phyloP scores from a whole-genome alignment of 2,329 filamentous ascomycete species.

The Arachnopeziza araneosa region DNA sequence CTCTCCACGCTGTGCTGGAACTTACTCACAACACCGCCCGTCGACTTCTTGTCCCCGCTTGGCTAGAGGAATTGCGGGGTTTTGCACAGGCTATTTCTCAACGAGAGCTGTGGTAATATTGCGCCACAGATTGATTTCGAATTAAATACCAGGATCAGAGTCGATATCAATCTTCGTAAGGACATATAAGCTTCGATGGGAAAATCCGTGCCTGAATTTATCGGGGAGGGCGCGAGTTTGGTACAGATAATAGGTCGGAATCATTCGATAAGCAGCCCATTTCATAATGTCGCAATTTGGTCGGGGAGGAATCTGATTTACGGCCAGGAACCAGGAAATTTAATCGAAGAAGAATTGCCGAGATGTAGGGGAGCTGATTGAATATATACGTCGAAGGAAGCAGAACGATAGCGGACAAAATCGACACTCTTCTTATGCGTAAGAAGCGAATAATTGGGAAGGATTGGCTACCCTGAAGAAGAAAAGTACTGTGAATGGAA shows the following conservation, averaged over 20 bases:
- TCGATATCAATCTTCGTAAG: not conserved
- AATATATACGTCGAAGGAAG: not conserved
- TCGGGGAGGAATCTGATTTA: not conserved
- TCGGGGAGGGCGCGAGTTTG: too few species aligned
- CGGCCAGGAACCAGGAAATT: not conserved
- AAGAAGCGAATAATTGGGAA: too few species aligned
- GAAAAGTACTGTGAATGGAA: too few species aligned
- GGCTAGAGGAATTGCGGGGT: not conserved
- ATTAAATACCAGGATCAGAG: not conserved
- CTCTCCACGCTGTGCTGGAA: not conserved
- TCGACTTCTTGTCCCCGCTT: not conserved
- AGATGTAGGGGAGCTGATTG: not conserved
- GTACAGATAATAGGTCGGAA: too few species aligned
- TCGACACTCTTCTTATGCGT: too few species aligned
- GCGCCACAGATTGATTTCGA: not conserved
- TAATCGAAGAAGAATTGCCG: not conserved
- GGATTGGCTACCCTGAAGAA: too few species aligned
- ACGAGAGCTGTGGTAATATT: not conserved
- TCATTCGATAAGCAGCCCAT: too few species aligned
- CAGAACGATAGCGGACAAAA: not conserved
- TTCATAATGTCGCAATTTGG: too few species aligned
- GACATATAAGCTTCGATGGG: too few species aligned
- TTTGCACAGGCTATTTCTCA: not conserved
- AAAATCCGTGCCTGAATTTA: too few species aligned
- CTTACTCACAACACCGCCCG: not conserved